Conservation (phyloP, 768 basidiomycete species). For the Russula abietina region DNA sequence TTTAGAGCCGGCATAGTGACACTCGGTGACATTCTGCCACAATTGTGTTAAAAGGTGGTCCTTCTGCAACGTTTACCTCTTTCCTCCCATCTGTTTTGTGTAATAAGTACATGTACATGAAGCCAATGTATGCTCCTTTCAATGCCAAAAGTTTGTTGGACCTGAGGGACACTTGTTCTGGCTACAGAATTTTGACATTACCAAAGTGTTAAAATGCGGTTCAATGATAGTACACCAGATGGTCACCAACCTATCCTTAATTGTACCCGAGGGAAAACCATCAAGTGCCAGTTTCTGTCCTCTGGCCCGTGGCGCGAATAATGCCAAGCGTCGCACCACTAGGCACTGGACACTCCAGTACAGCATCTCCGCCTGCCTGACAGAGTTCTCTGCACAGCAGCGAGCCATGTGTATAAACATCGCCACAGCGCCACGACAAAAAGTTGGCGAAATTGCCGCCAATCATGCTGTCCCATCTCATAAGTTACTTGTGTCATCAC, state of each 20-base stretch:
- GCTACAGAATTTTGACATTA: no score
- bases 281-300: neutral
- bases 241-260: neutral
- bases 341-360: neutral
- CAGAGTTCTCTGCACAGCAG: neutral
- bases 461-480: neutral
- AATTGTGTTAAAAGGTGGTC: no score
- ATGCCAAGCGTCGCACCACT: neutral
- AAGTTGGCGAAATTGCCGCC: neutral
- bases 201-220: no score
- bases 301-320: neutral
- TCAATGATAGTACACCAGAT: no score
- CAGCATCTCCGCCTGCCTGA: neutral
- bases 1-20: no score
- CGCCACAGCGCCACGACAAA: neutral
- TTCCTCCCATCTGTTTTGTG: no score
- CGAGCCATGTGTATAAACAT: neutral
- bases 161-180: no score
- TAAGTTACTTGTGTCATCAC: neutral
- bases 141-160: no score
- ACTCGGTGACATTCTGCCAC: no score
- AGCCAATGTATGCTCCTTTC: no score
- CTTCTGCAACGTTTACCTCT: no score
- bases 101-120: no score
- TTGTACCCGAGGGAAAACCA: neutral